These are phyloP conservation scores for Citrus glauca DNA, from an alignment of 345 rosid genomes.

Conservation along the genomic window DNA sequence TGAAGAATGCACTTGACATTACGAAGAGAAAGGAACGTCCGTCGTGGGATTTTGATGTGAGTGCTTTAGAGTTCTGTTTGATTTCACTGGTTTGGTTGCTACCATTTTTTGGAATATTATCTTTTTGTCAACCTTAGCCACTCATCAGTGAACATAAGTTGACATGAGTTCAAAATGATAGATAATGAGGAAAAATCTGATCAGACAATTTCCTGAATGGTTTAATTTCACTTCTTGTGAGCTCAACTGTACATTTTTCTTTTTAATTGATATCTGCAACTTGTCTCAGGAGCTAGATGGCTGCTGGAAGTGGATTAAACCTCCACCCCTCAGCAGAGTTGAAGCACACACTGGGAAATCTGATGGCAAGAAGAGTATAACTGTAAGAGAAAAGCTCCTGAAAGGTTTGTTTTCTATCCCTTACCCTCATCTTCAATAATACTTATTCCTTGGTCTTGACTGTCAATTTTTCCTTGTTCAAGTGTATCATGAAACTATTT, in stretches of 20 bases:
- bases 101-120: not conserved
- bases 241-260: not conserved
- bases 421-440: not conserved
- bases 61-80: constrained; percentile 1
- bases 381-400: constrained; percentile 32
- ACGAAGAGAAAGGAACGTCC: constrained; percentile 45
- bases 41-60: constrained; percentile 54
- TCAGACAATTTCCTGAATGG: not conserved
- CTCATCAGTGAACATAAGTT: not conserved
- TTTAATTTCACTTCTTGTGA: not conserved
- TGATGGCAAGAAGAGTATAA: constrained; percentile 23
- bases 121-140: not conserved
- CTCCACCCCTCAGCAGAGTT: constrained; percentile 48
- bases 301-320: constrained; percentile 53
- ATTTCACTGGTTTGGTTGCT: not conserved
- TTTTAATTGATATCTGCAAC: not conserved
- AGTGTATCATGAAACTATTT: not conserved
- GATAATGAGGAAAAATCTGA: not conserved
- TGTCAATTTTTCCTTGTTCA: not conserved
- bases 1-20: constrained; percentile 40
- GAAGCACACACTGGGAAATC: constrained; percentile 10
- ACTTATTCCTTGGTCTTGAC: not conserved
- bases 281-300: constrained; percentile 38
- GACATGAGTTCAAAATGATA: not conserved
- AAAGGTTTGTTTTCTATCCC: constrained; percentile 30